Percentiles rank a stretch among this genome's conserved stretches.
phyloP scores from a whole-genome alignment of 495 filamentous ascomycete species.

The Hypoxylon fuscum region DNA sequence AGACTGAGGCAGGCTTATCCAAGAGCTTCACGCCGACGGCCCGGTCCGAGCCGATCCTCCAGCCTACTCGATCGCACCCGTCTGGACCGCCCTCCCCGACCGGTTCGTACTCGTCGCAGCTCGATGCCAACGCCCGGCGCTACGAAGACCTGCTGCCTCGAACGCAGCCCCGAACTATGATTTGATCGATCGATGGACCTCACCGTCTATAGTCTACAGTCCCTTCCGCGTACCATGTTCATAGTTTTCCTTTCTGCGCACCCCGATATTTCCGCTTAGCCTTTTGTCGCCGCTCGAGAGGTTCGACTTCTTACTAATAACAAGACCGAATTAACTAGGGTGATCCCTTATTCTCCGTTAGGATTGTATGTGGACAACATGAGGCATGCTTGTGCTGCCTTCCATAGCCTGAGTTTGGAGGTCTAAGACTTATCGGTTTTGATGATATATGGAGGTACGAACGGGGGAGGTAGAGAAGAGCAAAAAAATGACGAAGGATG shows the following conservation, averaged over 20 bases:
- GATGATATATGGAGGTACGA: too few relatives aligned
- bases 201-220: background rate
- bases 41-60: background rate
- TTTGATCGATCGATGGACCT: slow-evolving; percentile 38
- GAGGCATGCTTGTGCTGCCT: too few relatives aligned
- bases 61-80: slow-evolving; percentile 14
- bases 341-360: too few relatives aligned
- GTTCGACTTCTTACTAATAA: too few relatives aligned
- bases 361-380: too few relatives aligned
- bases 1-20: slow-evolving; percentile 24
- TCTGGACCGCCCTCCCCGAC: slow-evolving; percentile 24
- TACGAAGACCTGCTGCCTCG: slow-evolving; percentile 60
- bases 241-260: background rate
- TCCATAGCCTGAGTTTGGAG: too few relatives aligned
- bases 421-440: too few relatives aligned
- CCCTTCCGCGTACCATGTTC: too few relatives aligned
- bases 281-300: background rate
- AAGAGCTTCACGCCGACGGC: slow-evolving; percentile 27
- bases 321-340: too few relatives aligned
- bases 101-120: slow-evolving; percentile 39
- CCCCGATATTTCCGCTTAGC: slow-evolving; percentile 4
- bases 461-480: too few relatives aligned
- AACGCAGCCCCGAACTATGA: slow-evolving; percentile 54
- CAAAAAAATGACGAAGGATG: too few relatives aligned
- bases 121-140: slow-evolving; percentile 52